These are phyloP conservation scores for Coffea canephora DNA, from an alignment of 257 asterid genomes.

Conservation along the genomic window DNA sequence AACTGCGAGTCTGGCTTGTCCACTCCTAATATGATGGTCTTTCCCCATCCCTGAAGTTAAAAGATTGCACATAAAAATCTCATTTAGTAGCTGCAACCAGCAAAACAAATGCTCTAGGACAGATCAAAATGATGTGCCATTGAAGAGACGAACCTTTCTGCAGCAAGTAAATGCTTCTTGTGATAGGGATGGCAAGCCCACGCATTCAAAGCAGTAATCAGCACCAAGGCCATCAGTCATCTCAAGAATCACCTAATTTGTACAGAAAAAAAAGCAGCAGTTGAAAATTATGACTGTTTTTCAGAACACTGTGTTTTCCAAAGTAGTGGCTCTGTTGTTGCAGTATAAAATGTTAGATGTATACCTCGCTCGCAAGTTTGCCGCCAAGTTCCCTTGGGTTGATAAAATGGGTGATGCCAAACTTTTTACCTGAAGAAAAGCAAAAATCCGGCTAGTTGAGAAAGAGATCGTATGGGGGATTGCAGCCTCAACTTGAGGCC, in stretches of 20 bases:
- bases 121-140: too few species aligned
- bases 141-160: conserved; percentile 43
- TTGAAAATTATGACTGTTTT: too few species aligned
- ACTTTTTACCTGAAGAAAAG: conserved; percentile 42
- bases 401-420: conserved; percentile 68
- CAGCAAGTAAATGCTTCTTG: conserved; percentile 62
- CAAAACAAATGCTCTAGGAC: too few species aligned
- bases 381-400: conserved; percentile 45
- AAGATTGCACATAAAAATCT: not conserved
- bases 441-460: not conserved
- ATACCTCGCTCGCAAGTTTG: conserved; percentile 59
- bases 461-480: too few species aligned
- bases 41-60: conserved; percentile 65
- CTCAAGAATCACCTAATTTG: conserved; percentile 46
- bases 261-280: not conserved
- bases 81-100: too few species aligned
- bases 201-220: conserved; percentile 78
- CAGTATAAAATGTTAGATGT: too few species aligned
- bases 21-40: conserved; percentile 59
- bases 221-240: conserved; percentile 61
- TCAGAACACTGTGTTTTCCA: not conserved
- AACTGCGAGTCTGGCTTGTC: conserved; percentile 33
- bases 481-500: too few species aligned
- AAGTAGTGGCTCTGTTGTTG: too few species aligned
- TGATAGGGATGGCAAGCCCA: conserved; percentile 48